Conservation (phyloP, 495 filamentous ascomycete genomes). For the Acidomyces sp. region DNA sequence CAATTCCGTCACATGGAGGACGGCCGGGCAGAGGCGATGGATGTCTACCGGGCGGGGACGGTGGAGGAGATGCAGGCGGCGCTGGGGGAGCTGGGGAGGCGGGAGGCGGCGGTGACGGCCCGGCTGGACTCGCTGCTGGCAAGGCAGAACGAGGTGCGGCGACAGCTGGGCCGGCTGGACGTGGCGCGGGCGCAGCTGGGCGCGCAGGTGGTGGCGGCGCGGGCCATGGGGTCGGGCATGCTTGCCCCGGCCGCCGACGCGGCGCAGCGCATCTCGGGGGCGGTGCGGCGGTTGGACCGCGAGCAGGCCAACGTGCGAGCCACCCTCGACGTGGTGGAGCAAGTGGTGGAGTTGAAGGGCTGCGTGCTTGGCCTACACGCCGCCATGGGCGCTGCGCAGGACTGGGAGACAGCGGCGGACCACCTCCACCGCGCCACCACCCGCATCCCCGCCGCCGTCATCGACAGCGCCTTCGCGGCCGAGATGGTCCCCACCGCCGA, state of each 20-base stretch:
- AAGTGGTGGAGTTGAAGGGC: conserved; percentile 88
- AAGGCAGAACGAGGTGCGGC: conserved; percentile 69
- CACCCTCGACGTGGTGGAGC: conserved; percentile 84
- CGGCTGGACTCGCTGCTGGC: conserved; percentile 63
- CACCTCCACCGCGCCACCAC: conserved; percentile 71
- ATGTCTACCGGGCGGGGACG: conserved; percentile 9
- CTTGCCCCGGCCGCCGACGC: conserved; percentile 72
- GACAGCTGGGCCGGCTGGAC: conserved; percentile 77
- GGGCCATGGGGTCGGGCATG: conserved; percentile 75
- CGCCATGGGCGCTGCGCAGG: conserved; percentile 93
- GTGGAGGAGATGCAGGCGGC: conserved; percentile 55
- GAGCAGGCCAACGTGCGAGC: conserved; percentile 84
- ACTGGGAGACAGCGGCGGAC: conserved; percentile 91
- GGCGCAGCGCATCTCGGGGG: conserved; percentile 70
- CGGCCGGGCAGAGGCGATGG: neutral
- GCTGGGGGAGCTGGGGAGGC: conserved; percentile 57
- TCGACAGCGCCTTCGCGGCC: conserved; percentile 77
- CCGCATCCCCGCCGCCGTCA: conserved; percentile 63
- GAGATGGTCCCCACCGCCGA: conserved; percentile 90
- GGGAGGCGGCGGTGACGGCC: conserved; percentile 59
- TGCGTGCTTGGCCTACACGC: conserved; percentile 91
- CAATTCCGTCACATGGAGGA: too few species aligned
- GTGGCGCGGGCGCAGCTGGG: conserved; percentile 78
- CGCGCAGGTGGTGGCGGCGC: conserved; percentile 71
- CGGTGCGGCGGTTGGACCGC: conserved; percentile 72